Base-by-base conservation (phyloP, 2,329 filamentous ascomycete species). In the Myriangium duriaei region DNA sequence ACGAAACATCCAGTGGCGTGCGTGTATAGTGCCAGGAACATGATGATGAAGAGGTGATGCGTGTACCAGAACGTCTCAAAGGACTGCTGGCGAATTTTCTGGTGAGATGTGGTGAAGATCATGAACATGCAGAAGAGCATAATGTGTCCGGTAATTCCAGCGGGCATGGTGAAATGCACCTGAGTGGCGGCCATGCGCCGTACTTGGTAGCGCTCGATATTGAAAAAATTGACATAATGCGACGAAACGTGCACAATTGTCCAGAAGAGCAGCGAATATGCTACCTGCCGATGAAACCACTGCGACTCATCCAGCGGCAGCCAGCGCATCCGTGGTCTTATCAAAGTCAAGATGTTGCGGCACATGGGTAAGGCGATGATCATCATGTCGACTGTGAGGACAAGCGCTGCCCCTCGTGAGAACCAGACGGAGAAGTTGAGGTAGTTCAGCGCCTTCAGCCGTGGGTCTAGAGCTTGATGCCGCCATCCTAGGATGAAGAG, bases 61-160 rank as follows among this genome's bases (percentile, higher is more conserved):
- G 86, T 94, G 63, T 98, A 98, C 91, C 91, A 98, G 59, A 98
- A 98, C 0, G 88, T 92, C 64, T 98, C 91, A 55, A 87, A 98
- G 0, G 85, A 93, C 57, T 98, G 91, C 57, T 96, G 88, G 39
- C 91, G 81, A 47, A 98, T 96, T 48, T 84, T 81, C 51, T 81
- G 73, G 56, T 98, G 91, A 2, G 91, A 81, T 0, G 87, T 95
- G 1, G 91, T 98, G 64, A 93, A 98, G 71, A 98, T 98, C 45
- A 98, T 65, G 45, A 98, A 66, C 91, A 98, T 98, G 71, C 87
- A 96, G n/a, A 98, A 69, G 16, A 96, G 73, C 91, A 98, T 98
- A 45, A 95, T 73, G 60, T 98, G 91, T 5, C 91, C 91, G 2
- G 91, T 98, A 45, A 96, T 81, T 44, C 91, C 91, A 52, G 85